These are phyloP conservation scores for Serendipita sp. DNA, from an alignment of 1,284 basidiomycete species.

Conservation along the genomic window DNA sequence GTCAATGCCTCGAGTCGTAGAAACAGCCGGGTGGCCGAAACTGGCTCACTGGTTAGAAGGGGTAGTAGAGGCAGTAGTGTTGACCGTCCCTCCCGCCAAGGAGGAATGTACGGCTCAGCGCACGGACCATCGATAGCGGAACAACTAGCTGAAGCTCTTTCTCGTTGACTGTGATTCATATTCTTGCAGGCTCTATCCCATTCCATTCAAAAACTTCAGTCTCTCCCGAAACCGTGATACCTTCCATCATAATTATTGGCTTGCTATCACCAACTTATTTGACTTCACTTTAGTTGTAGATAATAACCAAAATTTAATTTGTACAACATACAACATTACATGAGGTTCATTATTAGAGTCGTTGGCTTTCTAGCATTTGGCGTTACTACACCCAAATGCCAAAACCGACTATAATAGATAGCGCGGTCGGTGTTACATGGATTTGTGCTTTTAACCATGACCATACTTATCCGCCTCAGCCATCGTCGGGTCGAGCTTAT, in stretches of 20 bases:
- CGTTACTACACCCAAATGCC: too few relatives aligned
- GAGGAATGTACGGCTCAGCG: neutral
- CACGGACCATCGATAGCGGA: slow-evolving; percentile 2
- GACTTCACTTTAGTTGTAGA: neutral
- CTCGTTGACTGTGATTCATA: neutral
- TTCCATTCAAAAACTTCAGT: too few relatives aligned
- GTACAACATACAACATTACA: neutral
- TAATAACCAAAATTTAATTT: neutral
- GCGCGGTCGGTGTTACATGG: too few relatives aligned
- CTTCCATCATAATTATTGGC: neutral
- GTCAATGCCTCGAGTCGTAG: slow-evolving; percentile 23
- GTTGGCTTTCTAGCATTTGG: too few relatives aligned
- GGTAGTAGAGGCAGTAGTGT: slow-evolving; percentile 3
- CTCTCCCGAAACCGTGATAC: too few relatives aligned
- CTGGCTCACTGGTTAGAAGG: slow-evolving; percentile 24
- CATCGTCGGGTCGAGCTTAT: too few relatives aligned
- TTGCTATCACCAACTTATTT: too few relatives aligned
- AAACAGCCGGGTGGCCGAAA: slow-evolving; percentile 47
- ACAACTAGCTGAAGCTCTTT: neutral
- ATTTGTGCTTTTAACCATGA: too few relatives aligned
- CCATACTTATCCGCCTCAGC: neutral
- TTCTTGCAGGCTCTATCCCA: too few relatives aligned
- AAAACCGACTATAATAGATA: too few relatives aligned
- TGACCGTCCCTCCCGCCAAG: neutral
- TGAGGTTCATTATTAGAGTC: too few relatives aligned